Conservation (phyloP, 2,329 filamentous ascomycete species). For the Fusarium sp. region DNA sequence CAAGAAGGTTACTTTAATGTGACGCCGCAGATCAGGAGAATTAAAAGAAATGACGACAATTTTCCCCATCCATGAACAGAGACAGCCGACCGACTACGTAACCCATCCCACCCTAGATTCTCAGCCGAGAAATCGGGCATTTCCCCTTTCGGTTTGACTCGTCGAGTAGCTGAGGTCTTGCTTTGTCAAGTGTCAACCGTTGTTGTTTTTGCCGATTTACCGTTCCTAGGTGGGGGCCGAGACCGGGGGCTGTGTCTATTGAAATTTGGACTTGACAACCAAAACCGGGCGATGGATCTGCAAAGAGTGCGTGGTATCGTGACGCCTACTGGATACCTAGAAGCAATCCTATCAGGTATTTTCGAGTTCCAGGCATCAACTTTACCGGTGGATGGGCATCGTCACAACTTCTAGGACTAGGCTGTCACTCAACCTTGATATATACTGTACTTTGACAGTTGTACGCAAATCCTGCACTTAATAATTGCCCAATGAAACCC, state of each 20-base stretch:
- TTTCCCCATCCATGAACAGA: background rate
- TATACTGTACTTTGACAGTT: background rate
- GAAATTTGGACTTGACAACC: background rate
- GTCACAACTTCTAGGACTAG: too few relatives aligned
- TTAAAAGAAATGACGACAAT: constrained; percentile 19
- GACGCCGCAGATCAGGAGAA: background rate
- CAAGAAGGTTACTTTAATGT: background rate
- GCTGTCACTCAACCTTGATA: background rate
- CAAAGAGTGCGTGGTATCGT: background rate
- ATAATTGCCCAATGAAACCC: background rate
- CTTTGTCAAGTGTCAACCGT: background rate
- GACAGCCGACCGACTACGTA: background rate
- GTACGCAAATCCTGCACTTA: background rate
- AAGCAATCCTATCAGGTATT: too few relatives aligned
- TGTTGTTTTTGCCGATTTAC: background rate
- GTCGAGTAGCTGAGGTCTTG: background rate
- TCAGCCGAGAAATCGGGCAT: background rate
- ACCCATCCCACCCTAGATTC: background rate
- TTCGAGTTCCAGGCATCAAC: too few relatives aligned
- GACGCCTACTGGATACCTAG: too few relatives aligned
- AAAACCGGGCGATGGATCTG: background rate
- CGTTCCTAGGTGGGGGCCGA: background rate
- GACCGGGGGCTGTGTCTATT: too few relatives aligned
- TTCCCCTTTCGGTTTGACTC: constrained; percentile 16
- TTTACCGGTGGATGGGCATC: background rate